Conservation (phyloP, 1,284 basidiomycete species). For the Fomes fomentarius region DNA sequence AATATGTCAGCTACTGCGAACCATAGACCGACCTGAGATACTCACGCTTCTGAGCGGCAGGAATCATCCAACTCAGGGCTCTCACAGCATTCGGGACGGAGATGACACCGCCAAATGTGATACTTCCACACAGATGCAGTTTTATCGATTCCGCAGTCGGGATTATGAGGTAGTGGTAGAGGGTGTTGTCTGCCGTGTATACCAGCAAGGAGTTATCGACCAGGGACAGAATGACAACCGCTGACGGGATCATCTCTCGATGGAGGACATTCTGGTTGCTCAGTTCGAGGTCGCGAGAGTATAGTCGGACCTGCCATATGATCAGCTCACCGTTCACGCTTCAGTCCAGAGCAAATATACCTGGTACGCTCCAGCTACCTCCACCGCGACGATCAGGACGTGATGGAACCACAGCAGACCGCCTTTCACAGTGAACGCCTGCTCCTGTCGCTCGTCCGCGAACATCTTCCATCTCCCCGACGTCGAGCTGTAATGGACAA, state of each 20-base stretch:
- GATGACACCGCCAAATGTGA: slow-evolving; percentile 93
- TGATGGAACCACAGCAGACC: slow-evolving; percentile 98
- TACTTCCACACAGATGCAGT: slow-evolving; percentile 91
- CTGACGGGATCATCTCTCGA: slow-evolving; percentile 77
- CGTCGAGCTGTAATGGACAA: slow-evolving; percentile 92
- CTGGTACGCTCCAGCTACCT: slow-evolving; percentile 80
- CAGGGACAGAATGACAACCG: slow-evolving; percentile 85
- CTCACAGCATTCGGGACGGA: slow-evolving; percentile 84
- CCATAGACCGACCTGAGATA: slow-evolving; percentile 9
- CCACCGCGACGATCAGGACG: slow-evolving; percentile 90
- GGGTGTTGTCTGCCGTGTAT: slow-evolving; percentile 95
- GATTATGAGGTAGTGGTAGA: slow-evolving; percentile 92
- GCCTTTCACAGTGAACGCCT: slow-evolving; percentile 87
- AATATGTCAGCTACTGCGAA: slow-evolving; percentile 12
- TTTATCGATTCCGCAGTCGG: slow-evolving; percentile 85
- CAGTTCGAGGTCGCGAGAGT: slow-evolving; percentile 95
- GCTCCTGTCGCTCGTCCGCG: slow-evolving; percentile 83
- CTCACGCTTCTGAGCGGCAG: slow-evolving; percentile 89
- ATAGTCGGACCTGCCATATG: slow-evolving; percentile 85
- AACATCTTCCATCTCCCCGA: slow-evolving; percentile 98
- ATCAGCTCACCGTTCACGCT: background rate
- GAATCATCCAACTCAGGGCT: slow-evolving; percentile 97
- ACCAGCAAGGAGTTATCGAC: slow-evolving; percentile 97
- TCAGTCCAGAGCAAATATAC: slow-evolving; percentile 42
- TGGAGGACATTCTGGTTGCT: slow-evolving; percentile 85